Percentiles rank a stretch among this genome's conserved stretches.
Evolutionary conservation across 208 protist genomes (phyloP).

Genomic region (Trypanosoma lewisi): DNA sequence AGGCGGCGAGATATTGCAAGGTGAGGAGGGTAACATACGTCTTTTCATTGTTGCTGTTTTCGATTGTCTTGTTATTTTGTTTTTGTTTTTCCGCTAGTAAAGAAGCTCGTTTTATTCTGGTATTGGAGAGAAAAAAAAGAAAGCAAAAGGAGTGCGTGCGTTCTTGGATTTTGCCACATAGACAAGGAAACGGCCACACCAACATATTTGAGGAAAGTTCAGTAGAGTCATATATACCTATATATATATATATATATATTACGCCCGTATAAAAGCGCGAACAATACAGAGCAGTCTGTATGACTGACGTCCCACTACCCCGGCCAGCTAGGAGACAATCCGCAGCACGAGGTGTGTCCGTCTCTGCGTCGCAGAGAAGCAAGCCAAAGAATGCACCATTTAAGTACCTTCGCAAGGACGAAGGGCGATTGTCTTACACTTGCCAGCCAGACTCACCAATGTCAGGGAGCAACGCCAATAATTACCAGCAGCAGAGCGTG

Average conservation of each 20-base stretch:
- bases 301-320: slow-evolving; percentile 20
- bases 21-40: background rate
- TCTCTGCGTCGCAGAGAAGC: slow-evolving; percentile 61
- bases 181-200: background rate
- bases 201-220: background rate
- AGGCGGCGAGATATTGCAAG: background rate
- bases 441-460: slow-evolving; percentile 13
- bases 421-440: slow-evolving; percentile 78
- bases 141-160: background rate
- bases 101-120: background rate
- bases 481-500: background rate
- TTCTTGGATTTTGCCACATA: background rate
- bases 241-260: background rate
- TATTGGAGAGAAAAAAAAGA: background rate
- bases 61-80: background rate
- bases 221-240: slow-evolving; percentile 1
- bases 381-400: slow-evolving; percentile 70
- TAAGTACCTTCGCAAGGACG: slow-evolving; percentile 81
- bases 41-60: background rate
- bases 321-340: slow-evolving; percentile 19
- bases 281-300: background rate
- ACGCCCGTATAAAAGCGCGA: no score
- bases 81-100: background rate
- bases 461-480: slow-evolving; percentile 11
- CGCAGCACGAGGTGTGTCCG: slow-evolving; percentile 43